Percentiles rank a stretch among this genome's conserved stretches.
Conservation (phyloP, 768 basidiomycete genomes). For the Pleurotus citrinopileatus region DNA sequence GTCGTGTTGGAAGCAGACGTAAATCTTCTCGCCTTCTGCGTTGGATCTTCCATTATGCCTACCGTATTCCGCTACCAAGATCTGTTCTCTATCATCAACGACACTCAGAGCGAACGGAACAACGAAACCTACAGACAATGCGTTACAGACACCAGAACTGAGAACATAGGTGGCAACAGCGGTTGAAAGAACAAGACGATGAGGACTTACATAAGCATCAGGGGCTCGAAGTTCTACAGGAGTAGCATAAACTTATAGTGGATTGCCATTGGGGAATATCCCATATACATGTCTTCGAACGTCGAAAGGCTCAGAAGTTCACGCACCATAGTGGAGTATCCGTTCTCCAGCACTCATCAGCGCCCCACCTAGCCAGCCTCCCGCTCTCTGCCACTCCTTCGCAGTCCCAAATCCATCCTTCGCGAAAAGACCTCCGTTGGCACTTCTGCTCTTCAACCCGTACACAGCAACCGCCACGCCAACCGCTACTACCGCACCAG, state of each 20-base stretch:
- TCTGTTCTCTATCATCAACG: background rate
- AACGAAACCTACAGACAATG: no score
- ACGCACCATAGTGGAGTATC: background rate
- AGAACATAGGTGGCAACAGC: no score
- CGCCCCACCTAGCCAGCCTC: conserved; percentile 26
- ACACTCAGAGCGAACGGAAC: no score
- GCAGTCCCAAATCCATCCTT: conserved; percentile 14
- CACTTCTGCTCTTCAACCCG: conserved; percentile 27
- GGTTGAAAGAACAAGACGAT: no score
- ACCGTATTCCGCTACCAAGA: background rate
- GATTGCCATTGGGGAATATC: no score
- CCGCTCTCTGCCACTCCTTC: conserved; percentile 24
- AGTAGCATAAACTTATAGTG: no score
- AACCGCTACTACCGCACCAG: conserved; percentile 66
- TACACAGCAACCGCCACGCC: conserved; percentile 70
- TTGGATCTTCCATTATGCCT: background rate
- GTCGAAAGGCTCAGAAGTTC: background rate
- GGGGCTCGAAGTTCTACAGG: no score
- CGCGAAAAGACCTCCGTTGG: conserved; percentile 19
- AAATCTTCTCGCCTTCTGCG: background rate
- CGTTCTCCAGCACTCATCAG: conserved; percentile 16
- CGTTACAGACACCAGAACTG: no score
- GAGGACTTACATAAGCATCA: no score
- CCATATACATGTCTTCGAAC: no score
- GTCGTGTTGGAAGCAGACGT: background rate